phyloP scores from a whole-genome alignment of 2,329 filamentous ascomycete genomes.

The Colletotrichum simmondsii region DNA sequence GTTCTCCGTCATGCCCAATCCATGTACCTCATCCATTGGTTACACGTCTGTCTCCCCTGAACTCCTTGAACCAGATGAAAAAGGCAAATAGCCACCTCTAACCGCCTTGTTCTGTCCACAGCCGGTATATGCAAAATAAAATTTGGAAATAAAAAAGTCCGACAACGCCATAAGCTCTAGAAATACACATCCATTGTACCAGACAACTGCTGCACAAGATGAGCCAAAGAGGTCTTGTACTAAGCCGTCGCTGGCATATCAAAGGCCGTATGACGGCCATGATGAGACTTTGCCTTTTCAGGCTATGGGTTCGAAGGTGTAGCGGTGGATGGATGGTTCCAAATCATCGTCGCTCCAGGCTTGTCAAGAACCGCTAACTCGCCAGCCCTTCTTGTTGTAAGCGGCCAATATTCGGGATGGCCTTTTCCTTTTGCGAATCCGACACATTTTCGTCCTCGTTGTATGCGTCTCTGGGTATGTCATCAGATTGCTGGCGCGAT shows the following conservation, averaged over 20 bases:
- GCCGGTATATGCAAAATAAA: background rate
- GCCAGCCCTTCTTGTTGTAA: conserved; percentile 29
- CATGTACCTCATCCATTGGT: too few species aligned
- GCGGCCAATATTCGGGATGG: conserved; percentile 23
- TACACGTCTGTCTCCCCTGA: background rate
- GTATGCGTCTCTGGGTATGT: background rate
- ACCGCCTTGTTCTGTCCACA: background rate
- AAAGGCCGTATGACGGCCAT: background rate
- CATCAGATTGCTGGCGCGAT: conserved; percentile 10
- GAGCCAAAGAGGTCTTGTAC: too few species aligned
- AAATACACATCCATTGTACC: background rate
- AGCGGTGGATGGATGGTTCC: background rate
- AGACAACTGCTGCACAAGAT: background rate
- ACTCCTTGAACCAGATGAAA: background rate
- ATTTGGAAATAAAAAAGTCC: background rate
- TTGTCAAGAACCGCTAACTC: background rate
- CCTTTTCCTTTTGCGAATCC: conserved; percentile 19
- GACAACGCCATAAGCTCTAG: conserved; percentile 7
- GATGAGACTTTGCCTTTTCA: background rate
- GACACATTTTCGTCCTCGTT: conserved; percentile 1
- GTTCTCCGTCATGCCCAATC: background rate
- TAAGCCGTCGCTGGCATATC: too few species aligned
- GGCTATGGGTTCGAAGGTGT: background rate
- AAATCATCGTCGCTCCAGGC: background rate
- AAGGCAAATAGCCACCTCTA: background rate